Conservation (phyloP, 176 grass and related monocot genomes). For the Juncus inflexus region DNA sequence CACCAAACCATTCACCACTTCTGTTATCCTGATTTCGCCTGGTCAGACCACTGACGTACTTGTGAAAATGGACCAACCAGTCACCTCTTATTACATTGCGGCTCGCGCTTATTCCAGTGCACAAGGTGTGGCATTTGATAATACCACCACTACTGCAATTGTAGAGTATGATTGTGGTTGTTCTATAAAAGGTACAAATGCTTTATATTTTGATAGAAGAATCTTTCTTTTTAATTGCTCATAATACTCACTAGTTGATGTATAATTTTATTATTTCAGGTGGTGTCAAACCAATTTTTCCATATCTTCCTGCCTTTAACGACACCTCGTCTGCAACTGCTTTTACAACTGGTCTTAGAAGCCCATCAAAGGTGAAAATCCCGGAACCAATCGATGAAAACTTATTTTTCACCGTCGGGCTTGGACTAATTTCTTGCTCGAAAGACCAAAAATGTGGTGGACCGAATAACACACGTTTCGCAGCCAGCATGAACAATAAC, state of each 20-base stretch:
- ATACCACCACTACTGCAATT: constrained; percentile 72
- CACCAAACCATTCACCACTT: constrained; percentile 61
- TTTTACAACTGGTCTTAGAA: constrained; percentile 47
- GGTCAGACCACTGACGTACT: constrained; percentile 85
- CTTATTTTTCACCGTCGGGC: constrained; percentile 70
- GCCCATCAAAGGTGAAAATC: constrained; percentile 39
- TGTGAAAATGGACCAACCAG: constrained; percentile 62
- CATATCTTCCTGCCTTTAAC: constrained; percentile 64
- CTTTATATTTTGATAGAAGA: too few relatives aligned
- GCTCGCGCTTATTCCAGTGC: constrained; percentile 43
- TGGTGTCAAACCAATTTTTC: constrained; percentile 36
- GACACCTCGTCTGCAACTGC: constrained; percentile 51
- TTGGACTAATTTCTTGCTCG: constrained; percentile 49
- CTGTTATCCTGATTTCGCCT: constrained; percentile 62
- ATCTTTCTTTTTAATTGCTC: too few relatives aligned
- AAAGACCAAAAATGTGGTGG: constrained; percentile 36
- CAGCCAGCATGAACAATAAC: constrained; percentile 83
- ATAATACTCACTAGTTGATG: too few relatives aligned
- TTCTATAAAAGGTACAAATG: constrained; percentile 19
- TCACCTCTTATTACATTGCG: constrained; percentile 64
- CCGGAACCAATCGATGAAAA: constrained; percentile 50
- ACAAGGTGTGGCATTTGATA: constrained; percentile 52
- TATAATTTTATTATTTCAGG: too few relatives aligned
- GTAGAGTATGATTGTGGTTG: constrained; percentile 80
- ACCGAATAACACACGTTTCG: constrained; percentile 62